These are phyloP conservation scores for Acanthamoeba royreba DNA, from an alignment of 208 protist genomes.

Conservation along the genomic window DNA sequence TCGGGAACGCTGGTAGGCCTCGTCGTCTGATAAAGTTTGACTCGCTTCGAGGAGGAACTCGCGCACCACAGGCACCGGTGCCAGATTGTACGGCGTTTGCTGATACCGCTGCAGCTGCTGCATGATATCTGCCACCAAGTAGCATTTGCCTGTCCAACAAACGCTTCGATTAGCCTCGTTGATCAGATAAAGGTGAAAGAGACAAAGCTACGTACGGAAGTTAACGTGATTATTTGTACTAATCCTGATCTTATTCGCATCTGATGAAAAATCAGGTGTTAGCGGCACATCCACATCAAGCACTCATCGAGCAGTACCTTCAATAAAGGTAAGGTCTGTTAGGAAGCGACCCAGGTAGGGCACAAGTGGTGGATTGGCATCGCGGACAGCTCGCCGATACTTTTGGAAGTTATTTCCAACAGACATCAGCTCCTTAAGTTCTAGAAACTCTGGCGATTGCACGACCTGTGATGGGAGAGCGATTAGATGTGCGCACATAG, in stretches of 20 bases:
- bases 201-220: not conserved
- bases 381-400: not conserved
- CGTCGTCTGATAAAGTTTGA: not conserved
- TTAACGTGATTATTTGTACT: slow-evolving; percentile 1
- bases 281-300: not conserved
- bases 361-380: slow-evolving; percentile 43
- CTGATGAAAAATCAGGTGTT: not conserved
- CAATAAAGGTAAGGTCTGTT: slow-evolving; percentile 48
- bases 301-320: not conserved
- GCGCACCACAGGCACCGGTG: not conserved
- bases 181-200: not conserved
- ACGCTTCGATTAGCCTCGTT: not conserved
- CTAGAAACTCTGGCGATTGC: not conserved
- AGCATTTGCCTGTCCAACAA: slow-evolving; percentile 2
- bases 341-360: slow-evolving; percentile 45
- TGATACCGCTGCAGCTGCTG: slow-evolving; percentile 45
- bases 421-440: not conserved
- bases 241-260: slow-evolving; percentile 41
- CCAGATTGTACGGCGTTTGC: slow-evolving; percentile 44
- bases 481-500: not conserved
- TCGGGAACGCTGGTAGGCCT: slow-evolving; percentile 25
- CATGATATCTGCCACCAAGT: slow-evolving; percentile 43
- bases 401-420: slow-evolving; percentile 11
- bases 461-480: not conserved
- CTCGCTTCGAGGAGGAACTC: not conserved